Conservation (phyloP, 2,329 filamentous ascomycete genomes). For the Thelonectria olida region DNA sequence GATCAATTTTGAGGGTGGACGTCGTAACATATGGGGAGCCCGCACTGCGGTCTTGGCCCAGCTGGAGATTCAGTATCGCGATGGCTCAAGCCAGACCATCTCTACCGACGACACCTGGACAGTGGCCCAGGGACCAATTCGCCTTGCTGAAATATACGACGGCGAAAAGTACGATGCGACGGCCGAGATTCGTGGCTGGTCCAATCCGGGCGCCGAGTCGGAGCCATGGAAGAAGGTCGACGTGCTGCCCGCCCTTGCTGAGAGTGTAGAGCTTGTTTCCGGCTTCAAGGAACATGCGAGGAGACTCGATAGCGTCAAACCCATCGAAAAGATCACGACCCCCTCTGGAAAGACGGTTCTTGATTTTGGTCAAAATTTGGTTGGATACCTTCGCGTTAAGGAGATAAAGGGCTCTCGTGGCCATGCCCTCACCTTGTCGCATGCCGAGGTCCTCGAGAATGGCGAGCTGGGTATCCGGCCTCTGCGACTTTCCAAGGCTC, state of each 20-base stretch:
- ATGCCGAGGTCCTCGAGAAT: conserved; percentile 65
- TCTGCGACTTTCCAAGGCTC: conserved; percentile 25
- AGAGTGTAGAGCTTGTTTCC: conserved; percentile 43
- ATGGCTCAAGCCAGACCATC: conserved; percentile 42
- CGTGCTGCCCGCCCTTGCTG: conserved; percentile 19
- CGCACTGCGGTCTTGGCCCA: conserved; percentile 50
- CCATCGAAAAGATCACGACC: conserved; percentile 39
- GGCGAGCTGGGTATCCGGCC: conserved; percentile 50
- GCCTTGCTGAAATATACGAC: conserved; percentile 58
- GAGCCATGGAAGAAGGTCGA: conserved; percentile 27
- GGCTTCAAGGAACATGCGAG: conserved; percentile 52
- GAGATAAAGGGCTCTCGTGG: conserved; percentile 47
- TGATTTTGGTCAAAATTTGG: conserved; percentile 68
- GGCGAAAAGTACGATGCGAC: conserved; percentile 60
- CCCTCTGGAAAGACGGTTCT: conserved; percentile 57
- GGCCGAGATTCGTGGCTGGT: conserved; percentile 35
- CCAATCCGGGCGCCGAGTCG: background rate
- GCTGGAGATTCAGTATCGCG: conserved; percentile 48
- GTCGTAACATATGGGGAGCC: conserved; percentile 48
- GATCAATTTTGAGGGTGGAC: conserved; percentile 40
- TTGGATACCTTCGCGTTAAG: conserved; percentile 57
- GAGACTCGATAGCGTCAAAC: conserved; percentile 12
- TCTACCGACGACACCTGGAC: conserved; percentile 52
- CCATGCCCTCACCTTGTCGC: conserved; percentile 55
- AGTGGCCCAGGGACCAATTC: conserved; percentile 44